Percentiles rank a stretch among this genome's conserved stretches.
Evolutionary conservation across 805 yeast species (phyloP).

Genomic region (Hanseniaspora meyeri): DNA sequence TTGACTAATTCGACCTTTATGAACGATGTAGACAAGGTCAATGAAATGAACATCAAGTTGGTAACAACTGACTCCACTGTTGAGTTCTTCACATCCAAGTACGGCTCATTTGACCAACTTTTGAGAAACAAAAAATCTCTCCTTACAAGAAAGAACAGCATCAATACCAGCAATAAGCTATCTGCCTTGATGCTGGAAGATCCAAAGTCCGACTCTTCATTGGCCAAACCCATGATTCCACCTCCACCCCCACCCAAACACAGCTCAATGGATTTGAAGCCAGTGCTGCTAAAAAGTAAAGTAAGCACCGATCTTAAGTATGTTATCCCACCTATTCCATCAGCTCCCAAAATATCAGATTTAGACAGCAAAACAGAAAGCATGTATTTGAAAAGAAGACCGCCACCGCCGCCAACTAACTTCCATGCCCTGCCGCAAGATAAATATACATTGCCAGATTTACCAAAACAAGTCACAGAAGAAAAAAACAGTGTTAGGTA

Average conservation of each 20-base stretch:
- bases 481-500: conserved; percentile 1
- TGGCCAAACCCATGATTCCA: background rate
- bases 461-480: background rate
- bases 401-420: background rate
- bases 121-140: background rate
- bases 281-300: background rate
- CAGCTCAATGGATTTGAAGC: conserved; percentile 2
- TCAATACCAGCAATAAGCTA: conserved; percentile 1
- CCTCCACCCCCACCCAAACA: conserved; percentile 10
- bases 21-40: background rate
- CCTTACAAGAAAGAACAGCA: background rate
- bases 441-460: background rate
- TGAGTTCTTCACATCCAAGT: background rate
- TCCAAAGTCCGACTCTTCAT: background rate
- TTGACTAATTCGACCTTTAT: background rate
- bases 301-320: conserved; percentile 3
- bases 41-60: conserved; percentile 1
- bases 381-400: background rate
- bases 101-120: conserved; percentile 1
- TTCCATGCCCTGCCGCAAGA: background rate
- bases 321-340: conserved; percentile 11
- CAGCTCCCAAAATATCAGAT: conserved; percentile 2
- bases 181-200: conserved; percentile 1
- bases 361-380: background rate
- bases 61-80: conserved; percentile 2